Evolutionary conservation across 2,329 filamentous ascomycete species (phyloP).

Genomic region (Westerdykella ornata): DNA sequence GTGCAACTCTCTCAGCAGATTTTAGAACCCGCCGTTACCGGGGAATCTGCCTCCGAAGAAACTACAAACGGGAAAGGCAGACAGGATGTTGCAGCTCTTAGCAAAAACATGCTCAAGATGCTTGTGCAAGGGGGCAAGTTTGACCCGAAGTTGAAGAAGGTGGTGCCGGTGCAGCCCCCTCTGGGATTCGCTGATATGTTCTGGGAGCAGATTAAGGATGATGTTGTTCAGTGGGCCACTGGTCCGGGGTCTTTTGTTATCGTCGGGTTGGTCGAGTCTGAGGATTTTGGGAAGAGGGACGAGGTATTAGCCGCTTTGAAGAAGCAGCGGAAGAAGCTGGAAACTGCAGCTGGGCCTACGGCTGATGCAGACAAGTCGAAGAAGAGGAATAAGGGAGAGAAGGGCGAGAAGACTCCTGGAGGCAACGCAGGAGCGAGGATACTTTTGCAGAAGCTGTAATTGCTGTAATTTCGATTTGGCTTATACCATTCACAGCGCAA

Average conservation of each 20-base stretch:
- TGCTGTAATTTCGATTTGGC: no score
- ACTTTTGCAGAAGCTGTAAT: slow-evolving; percentile 39
- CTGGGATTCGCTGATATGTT: slow-evolving; percentile 74
- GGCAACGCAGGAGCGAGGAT: slow-evolving; percentile 46
- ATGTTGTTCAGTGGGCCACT: slow-evolving; percentile 76
- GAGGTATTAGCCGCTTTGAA: slow-evolving; percentile 64
- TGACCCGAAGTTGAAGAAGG: slow-evolving; percentile 62
- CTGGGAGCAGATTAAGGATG: slow-evolving; percentile 71
- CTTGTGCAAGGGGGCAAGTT: slow-evolving; percentile 85
- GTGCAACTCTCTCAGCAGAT: slow-evolving; percentile 40
- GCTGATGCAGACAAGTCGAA: slow-evolving; percentile 16
- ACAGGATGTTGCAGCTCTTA: slow-evolving; percentile 56
- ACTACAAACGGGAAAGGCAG: slow-evolving; percentile 20
- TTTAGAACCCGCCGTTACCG: slow-evolving; percentile 31
- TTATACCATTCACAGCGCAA: no score
- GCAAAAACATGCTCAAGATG: slow-evolving; percentile 84
- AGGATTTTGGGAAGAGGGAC: slow-evolving; percentile 58
- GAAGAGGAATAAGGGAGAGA: slow-evolving; percentile 22
- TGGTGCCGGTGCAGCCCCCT: slow-evolving; percentile 66
- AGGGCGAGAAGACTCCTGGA: slow-evolving; percentile 35
- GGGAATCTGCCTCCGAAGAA: slow-evolving; percentile 9
- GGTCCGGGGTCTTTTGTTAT: slow-evolving; percentile 82
- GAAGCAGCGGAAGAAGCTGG: slow-evolving; percentile 64
- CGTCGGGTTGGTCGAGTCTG: slow-evolving; percentile 69
- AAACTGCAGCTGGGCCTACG: slow-evolving; percentile 56